Percentiles rank a stretch among this genome's conserved stretches.
phyloP scores from a whole-genome alignment of 805 yeast genomes.

The Ogataea haglerorum region DNA sequence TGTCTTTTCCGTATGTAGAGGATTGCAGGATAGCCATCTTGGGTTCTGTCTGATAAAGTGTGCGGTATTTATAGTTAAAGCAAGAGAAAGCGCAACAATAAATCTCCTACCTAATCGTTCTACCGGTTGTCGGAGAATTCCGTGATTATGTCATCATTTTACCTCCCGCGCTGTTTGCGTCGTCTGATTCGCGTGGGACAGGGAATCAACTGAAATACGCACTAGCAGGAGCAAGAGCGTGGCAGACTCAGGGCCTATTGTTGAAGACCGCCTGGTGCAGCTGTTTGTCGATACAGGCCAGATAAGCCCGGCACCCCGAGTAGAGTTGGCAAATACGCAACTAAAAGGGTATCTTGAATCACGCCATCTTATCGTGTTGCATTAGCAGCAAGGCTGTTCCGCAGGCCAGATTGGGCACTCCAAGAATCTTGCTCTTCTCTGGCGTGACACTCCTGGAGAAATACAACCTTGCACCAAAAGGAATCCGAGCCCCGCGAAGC shows the following conservation, averaged over 20 bases:
- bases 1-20: conserved; percentile 86
- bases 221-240: too few relatives aligned
- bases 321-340: neutral
- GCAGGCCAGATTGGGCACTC: neutral
- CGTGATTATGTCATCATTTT: neutral
- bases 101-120: neutral
- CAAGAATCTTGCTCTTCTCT: neutral
- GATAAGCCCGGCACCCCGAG: neutral
- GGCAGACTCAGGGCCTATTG: too few relatives aligned
- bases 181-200: neutral
- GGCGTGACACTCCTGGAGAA: neutral
- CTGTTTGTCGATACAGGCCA: too few relatives aligned
- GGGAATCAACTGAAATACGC: neutral
- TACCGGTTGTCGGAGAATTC: conserved; percentile 6
- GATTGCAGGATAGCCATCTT: conserved; percentile 33
- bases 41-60: neutral
- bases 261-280: too few relatives aligned
- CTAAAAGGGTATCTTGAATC: neutral
- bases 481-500: conserved; percentile 4
- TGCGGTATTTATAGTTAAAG: conserved; percentile 4
- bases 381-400: neutral
- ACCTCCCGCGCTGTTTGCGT: neutral
- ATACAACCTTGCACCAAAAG: conserved; percentile 6
- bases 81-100: conserved; percentile 1
- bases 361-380: neutral